Evolutionary conservation across 208 protist species (phyloP).

Genomic region (Leptomonas pyrrhocoris): DNA sequence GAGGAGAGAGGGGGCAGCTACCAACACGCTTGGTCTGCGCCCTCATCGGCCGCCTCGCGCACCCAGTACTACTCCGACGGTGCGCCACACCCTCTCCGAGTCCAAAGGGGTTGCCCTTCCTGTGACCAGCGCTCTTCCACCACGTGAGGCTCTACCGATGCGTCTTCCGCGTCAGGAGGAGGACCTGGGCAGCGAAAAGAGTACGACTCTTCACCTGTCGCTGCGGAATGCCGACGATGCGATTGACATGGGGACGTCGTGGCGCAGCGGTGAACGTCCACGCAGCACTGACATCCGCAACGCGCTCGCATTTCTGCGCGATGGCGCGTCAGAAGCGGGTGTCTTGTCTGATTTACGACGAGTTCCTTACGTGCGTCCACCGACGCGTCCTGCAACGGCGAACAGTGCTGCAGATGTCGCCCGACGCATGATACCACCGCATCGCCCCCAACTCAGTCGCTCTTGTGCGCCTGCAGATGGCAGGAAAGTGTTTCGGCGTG

Average conservation of each 20-base stretch:
- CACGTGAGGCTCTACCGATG: constrained; percentile 5
- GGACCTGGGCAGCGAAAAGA: too few relatives aligned
- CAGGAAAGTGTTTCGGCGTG: too few relatives aligned
- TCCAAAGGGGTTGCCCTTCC: too few relatives aligned
- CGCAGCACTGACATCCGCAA: background rate
- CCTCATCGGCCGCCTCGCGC: too few relatives aligned
- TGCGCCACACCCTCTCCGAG: too few relatives aligned
- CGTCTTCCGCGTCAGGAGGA: background rate
- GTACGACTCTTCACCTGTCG: background rate
- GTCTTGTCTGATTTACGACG: background rate
- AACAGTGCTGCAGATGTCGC: background rate
- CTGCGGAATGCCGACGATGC: background rate
- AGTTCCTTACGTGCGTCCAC: background rate
- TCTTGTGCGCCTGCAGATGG: too few relatives aligned
- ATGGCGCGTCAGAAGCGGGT: background rate
- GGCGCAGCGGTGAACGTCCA: background rate
- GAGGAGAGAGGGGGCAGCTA: too few relatives aligned
- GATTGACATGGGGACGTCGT: background rate
- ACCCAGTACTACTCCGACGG: too few relatives aligned
- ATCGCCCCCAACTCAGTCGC: too few relatives aligned
- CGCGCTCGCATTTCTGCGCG: background rate
- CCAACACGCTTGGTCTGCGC: too few relatives aligned
- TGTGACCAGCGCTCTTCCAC: background rate
- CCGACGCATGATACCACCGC: background rate
- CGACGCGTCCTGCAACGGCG: background rate